phyloP scores from a whole-genome alignment of 164 flowering plant species.

The Houttuynia cordata region DNA sequence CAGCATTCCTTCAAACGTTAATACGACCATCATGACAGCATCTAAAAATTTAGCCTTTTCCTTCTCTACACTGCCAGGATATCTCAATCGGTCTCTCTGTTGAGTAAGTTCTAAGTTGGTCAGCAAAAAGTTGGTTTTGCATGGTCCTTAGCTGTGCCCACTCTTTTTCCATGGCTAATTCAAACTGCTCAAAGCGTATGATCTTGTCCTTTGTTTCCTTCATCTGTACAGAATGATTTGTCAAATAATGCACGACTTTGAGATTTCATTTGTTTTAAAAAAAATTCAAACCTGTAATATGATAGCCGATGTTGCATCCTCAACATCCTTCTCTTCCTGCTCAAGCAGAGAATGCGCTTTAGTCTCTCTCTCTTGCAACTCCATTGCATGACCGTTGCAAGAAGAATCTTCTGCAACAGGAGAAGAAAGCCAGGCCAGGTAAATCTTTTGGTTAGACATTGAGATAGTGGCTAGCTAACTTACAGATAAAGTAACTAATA shows the following conservation, averaged over 20 bases:
- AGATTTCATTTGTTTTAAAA: not conserved
- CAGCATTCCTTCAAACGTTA: not conserved
- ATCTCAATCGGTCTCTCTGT: constrained; percentile 24
- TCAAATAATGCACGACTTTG: not conserved
- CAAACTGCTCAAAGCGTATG: constrained; percentile 48
- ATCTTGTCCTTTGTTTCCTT: constrained; percentile 57
- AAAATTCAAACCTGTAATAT: constrained; percentile 45
- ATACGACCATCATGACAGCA: constrained; percentile 7
- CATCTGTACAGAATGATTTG: constrained; percentile 31
- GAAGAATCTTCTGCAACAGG: constrained; percentile 23
- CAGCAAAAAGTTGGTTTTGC: constrained; percentile 47
- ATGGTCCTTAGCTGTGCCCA: constrained; percentile 45
- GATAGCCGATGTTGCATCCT: constrained; percentile 45
- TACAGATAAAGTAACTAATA: not conserved
- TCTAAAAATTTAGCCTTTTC: constrained; percentile 15
- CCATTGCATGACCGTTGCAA: constrained; percentile 19
- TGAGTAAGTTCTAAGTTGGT: constrained; percentile 54
- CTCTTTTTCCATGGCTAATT: constrained; percentile 64
- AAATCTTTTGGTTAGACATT: not conserved
- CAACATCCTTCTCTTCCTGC: constrained; percentile 57
- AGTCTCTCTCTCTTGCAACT: constrained; percentile 19
- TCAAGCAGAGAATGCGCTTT: constrained; percentile 37
- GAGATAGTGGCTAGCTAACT: not conserved
- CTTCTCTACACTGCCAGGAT: constrained; percentile 13
- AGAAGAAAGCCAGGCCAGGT: not conserved